Conservation (phyloP, 2,329 filamentous ascomycete species). For the Nectriaceae sp. region DNA sequence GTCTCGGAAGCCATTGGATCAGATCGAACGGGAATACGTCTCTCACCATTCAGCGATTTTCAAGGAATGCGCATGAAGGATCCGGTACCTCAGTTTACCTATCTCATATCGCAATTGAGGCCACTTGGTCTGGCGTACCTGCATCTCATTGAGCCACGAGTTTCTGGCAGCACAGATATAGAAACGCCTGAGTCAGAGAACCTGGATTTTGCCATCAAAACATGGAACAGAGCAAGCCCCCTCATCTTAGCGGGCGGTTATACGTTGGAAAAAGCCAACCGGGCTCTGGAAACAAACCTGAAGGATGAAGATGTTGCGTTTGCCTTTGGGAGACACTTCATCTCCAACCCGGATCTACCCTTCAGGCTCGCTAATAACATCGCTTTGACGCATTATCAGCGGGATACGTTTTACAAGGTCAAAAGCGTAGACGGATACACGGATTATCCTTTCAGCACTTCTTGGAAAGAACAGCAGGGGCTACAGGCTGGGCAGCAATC, state of each 20-base stretch:
- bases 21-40: conserved; percentile 55
- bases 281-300: conserved; percentile 25
- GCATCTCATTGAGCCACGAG: conserved; percentile 38
- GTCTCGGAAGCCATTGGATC: conserved; percentile 49
- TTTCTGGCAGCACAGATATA: conserved; percentile 39
- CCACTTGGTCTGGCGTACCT: conserved; percentile 33
- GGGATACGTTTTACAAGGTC: conserved; percentile 41
- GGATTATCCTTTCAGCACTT: conserved; percentile 33
- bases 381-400: conserved; percentile 38
- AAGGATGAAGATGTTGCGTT: conserved; percentile 29
- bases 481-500: too few relatives aligned
- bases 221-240: conserved; percentile 35
- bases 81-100: conserved; percentile 34
- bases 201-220: conserved; percentile 33
- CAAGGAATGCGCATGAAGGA: conserved; percentile 66
- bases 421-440: conserved; percentile 29
- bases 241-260: conserved; percentile 36
- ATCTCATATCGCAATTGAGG: neutral
- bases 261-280: conserved; percentile 22
- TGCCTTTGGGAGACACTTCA: conserved; percentile 37
- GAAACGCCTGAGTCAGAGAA: conserved; percentile 26
- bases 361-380: conserved; percentile 42
- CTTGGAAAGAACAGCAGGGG: too few relatives aligned
- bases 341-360: conserved; percentile 38
- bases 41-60: conserved; percentile 62